Evolutionary conservation across 805 yeast genomes (phyloP).

Genomic region (Starmerella stigmatis): DNA sequence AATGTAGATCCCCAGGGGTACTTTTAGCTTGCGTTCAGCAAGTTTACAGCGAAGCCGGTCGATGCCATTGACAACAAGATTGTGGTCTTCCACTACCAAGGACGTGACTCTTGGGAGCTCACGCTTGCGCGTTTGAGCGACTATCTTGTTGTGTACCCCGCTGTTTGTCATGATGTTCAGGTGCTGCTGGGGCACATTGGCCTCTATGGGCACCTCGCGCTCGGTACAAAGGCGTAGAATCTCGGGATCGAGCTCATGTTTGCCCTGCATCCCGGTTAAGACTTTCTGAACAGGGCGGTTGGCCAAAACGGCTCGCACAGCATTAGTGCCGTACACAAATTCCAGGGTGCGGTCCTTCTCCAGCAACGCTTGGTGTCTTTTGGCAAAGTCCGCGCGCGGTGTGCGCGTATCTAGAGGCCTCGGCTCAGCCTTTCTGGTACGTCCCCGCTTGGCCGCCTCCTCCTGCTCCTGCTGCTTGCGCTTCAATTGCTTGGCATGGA

Average conservation of each 20-base stretch:
- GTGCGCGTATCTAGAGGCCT: not conserved
- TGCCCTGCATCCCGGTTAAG: constrained; percentile 35
- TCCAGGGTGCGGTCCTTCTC: constrained; percentile 43
- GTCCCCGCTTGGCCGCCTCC: constrained; percentile 21
- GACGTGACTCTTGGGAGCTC: constrained; percentile 28
- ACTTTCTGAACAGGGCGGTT: constrained; percentile 47
- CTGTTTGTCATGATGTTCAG: constrained; percentile 51
- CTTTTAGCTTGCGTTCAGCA: not conserved
- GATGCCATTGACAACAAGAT: constrained; percentile 23
- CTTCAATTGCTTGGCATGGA: constrained; percentile 44
- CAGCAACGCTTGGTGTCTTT: not conserved
- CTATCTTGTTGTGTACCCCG: constrained; percentile 74
- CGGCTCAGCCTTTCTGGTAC: not conserved
- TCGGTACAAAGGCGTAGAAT: constrained; percentile 42
- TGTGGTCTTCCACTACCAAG: constrained; percentile 17
- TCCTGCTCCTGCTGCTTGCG: constrained; percentile 21
- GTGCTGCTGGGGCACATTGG: constrained; percentile 38
- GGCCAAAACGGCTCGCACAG: constrained; percentile 61
- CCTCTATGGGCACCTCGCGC: constrained; percentile 34
- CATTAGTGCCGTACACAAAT: constrained; percentile 63
- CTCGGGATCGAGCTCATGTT: constrained; percentile 31
- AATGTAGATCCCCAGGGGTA: constrained; percentile 55
- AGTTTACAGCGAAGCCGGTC: not conserved
- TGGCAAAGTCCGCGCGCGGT: constrained; percentile 17
- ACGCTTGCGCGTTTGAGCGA: constrained; percentile 54